Evolutionary conservation across 768 basidiomycete genomes (phyloP), one percentile per base, ranked within the genome.

Genomic region (Mycena metata): DNA sequence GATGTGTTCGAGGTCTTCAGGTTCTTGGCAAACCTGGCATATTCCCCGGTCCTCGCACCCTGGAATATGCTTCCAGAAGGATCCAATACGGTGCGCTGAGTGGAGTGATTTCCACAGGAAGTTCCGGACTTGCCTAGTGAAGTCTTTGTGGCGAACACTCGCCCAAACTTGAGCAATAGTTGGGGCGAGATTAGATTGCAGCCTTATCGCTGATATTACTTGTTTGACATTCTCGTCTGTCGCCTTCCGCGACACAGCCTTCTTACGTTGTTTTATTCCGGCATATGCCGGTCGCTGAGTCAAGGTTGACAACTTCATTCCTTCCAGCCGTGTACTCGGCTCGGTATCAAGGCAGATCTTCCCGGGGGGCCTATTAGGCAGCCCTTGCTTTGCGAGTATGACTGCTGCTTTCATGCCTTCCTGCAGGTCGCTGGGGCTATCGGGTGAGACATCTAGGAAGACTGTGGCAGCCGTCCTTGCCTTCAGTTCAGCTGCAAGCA

Each of bases 401-500:
- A 30, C 30, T 30, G 30, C 30, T 30, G 30, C 30, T 3, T 30
- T 30, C 30, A 30, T 30, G 30, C 30, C 30, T 30, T 30, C 30
- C 30, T 10, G 23, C 9, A 19, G n/a, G 23, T 30, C 26, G 26
- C 8, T 19, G 30, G 23, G 30, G 45, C 12, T 33, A 7, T 11
- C 21, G 35, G 16, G 21, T 9, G 42, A 45, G 11, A 5, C 5
- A 10, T 45, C 51, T 6, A 6, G 13, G 35, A 54, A 17, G 30
- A 33, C 7, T 6, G 33, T 36, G 6, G 30, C 30, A 16, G 16
- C 35, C 7, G 33, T 35, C 6, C 51, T 16, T 7, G 51, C 30
- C 26, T 55, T 55, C 12, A 55, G 54, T n/a, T 55, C 54, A 5
- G 55, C 56, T 11, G 64, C 64, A 21, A 66, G 47, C 15, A 30